Evolutionary conservation across 208 protist genomes (phyloP).

Genomic region (Crithidia thermophila): DNA sequence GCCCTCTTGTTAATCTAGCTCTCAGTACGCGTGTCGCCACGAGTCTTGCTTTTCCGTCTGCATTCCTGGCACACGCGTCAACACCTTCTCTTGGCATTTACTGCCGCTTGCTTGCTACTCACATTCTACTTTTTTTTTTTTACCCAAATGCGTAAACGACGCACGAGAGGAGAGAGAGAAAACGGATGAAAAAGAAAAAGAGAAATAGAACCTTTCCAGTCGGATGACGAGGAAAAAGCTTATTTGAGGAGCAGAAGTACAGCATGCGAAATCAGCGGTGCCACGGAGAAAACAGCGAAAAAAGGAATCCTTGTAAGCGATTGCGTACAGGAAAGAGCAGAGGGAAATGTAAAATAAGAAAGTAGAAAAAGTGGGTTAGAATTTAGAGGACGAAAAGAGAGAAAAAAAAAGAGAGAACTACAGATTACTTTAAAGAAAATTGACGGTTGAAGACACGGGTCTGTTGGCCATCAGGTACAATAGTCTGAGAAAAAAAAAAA

Average conservation of each 20-base stretch:
- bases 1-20: no score
- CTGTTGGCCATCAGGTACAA: slow-evolving; percentile 12
- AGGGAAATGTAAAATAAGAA: not conserved
- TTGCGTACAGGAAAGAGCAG: not conserved
- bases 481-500: not conserved
- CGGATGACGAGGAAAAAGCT: no score
- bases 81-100: no score
- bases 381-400: not conserved
- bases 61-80: no score
- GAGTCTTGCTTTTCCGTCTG: no score
- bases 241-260: no score
- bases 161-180: not conserved
- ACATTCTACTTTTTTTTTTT: slow-evolving; percentile 2
- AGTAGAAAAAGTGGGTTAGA: not conserved
- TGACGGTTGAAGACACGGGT: slow-evolving; percentile 13
- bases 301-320: not conserved
- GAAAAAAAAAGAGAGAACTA: slow-evolving; percentile 24
- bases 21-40: no score
- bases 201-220: not conserved
- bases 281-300: not conserved
- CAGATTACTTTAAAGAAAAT: no score
- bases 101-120: slow-evolving; percentile 14
- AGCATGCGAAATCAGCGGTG: no score
- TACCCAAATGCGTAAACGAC: not conserved
- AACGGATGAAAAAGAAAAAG: not conserved